A percentile compares a stretch with the other conserved stretches of the same genome.
phyloP scores from a whole-genome alignment of 2,329 filamentous ascomycete genomes.

The Malbranchea zuffiana region DNA sequence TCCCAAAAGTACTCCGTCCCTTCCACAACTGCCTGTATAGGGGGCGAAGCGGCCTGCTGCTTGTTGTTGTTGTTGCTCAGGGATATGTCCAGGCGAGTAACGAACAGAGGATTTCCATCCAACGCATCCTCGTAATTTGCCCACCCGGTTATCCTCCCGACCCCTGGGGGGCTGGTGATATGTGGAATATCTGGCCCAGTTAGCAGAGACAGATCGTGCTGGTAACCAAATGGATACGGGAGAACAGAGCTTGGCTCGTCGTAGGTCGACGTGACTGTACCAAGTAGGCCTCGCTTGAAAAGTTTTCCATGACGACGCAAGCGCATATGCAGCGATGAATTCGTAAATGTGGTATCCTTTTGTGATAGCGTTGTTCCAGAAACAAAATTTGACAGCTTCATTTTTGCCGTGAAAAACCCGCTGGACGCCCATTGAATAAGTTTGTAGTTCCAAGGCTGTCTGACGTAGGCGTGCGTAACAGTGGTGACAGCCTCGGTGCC shows the following conservation, averaged over 20 bases:
- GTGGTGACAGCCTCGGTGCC: slow-evolving; percentile 7
- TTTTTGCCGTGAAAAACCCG: slow-evolving; percentile 2
- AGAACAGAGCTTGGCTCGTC: slow-evolving; percentile 7
- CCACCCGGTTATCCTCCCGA: slow-evolving; percentile 4
- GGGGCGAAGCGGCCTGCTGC: not conserved
- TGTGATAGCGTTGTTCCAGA: no score
- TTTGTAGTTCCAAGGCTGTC: not conserved
- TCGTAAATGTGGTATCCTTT: no score
- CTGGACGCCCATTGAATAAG: no score
- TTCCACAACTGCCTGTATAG: slow-evolving; percentile 5
- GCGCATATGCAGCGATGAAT: no score
- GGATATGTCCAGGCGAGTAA: slow-evolving; percentile 3
- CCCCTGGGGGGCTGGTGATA: not conserved
- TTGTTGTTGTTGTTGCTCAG: no score
- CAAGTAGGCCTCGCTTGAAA: no score
- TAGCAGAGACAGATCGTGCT: slow-evolving; percentile 10
- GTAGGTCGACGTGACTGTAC: slow-evolving; percentile 9
- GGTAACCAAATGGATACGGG: slow-evolving; percentile 9
- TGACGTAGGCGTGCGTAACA: slow-evolving; percentile 7
- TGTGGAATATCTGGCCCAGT: slow-evolving; percentile 4
- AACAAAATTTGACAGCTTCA: no score
- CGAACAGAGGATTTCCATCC: slow-evolving; percentile 10
- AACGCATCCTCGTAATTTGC: slow-evolving; percentile 8
- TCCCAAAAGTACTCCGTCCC: slow-evolving; percentile 12
- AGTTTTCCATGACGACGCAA: no score